Percentiles rank a stretch among this genome's conserved stretches.
phyloP scores from a whole-genome alignment of 1,284 basidiomycete genomes.

The Sparassis latifolia region DNA sequence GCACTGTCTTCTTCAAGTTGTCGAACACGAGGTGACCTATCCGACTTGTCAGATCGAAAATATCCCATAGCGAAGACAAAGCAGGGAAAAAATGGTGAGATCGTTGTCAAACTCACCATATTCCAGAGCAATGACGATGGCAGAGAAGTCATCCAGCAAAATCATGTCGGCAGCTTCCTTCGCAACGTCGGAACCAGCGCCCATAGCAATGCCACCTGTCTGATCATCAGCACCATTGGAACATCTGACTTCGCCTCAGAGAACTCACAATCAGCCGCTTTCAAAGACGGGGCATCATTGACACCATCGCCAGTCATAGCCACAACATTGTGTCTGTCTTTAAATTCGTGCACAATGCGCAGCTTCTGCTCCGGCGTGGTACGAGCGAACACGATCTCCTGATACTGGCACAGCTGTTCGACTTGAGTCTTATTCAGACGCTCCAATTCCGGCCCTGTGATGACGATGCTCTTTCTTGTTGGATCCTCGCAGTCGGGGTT shows the following conservation, averaged over 20 bases:
- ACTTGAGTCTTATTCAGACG: slow-evolving; percentile 38
- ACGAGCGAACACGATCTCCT: slow-evolving; percentile 66
- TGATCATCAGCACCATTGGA: no score
- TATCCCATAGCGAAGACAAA: slow-evolving; percentile 6
- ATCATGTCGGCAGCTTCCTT: slow-evolving; percentile 42
- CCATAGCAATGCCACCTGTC: slow-evolving; percentile 45
- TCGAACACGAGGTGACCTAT: slow-evolving; percentile 56
- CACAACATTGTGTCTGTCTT: slow-evolving; percentile 41
- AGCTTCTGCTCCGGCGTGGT: slow-evolving; percentile 70
- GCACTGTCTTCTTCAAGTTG: slow-evolving; percentile 51
- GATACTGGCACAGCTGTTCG: slow-evolving; percentile 41
- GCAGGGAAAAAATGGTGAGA: neutral
- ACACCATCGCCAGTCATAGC: slow-evolving; percentile 61
- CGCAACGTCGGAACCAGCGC: slow-evolving; percentile 39
- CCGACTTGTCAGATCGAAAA: slow-evolving; percentile 3
- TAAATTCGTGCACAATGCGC: slow-evolving; percentile 58
- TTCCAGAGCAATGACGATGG: slow-evolving; percentile 39
- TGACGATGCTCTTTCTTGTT: slow-evolving; percentile 32
- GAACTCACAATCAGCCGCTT: slow-evolving; percentile 35
- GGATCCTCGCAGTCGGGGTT: slow-evolving; percentile 17
- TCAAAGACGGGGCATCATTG: slow-evolving; percentile 59
- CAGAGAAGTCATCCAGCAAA: slow-evolving; percentile 40
- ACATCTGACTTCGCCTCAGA: no score
- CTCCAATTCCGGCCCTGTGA: slow-evolving; percentile 45
- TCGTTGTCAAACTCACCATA: slow-evolving; percentile 28